Percentiles rank a stretch among this genome's conserved stretches.
These are phyloP conservation scores for Brettanomyces bruxellensis DNA, from an alignment of 805 yeast species.

Conservation along the genomic window DNA sequence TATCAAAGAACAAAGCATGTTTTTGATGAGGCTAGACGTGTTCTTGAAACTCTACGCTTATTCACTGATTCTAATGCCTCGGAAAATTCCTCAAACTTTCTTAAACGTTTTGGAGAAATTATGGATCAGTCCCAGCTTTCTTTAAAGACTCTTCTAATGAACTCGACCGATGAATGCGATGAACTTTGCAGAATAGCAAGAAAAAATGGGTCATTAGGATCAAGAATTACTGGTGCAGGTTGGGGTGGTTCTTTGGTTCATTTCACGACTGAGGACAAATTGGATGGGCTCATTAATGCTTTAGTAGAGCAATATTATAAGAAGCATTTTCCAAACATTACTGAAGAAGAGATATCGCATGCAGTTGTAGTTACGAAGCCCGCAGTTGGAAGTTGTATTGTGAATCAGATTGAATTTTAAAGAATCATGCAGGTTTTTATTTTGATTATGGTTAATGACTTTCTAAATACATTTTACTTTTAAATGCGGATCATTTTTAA, in stretches of 20 bases:
- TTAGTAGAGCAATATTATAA: neutral
- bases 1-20: conserved; percentile 1
- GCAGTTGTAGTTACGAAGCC: conserved; percentile 1
- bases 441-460: too few species aligned
- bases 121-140: neutral
- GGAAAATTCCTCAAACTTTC: neutral
- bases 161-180: neutral
- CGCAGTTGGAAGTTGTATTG: neutral
- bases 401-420: neutral
- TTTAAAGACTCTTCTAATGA: neutral
- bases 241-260: conserved; percentile 1
- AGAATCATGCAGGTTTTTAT: neutral
- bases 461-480: too few species aligned
- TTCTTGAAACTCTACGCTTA: neutral
- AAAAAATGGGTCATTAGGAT: neutral
- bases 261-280: conserved; percentile 1
- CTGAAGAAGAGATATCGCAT: neutral
- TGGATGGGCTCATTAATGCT: neutral
- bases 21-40: neutral
- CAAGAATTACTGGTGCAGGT: conserved; percentile 1
- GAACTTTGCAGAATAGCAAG: neutral
- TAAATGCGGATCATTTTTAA: too few species aligned
- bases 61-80: neutral
- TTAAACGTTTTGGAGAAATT: neutral
- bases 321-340: neutral